phyloP scores from a whole-genome alignment of 192 early-diverging fungal species.

The Chytriomyces sp. region DNA sequence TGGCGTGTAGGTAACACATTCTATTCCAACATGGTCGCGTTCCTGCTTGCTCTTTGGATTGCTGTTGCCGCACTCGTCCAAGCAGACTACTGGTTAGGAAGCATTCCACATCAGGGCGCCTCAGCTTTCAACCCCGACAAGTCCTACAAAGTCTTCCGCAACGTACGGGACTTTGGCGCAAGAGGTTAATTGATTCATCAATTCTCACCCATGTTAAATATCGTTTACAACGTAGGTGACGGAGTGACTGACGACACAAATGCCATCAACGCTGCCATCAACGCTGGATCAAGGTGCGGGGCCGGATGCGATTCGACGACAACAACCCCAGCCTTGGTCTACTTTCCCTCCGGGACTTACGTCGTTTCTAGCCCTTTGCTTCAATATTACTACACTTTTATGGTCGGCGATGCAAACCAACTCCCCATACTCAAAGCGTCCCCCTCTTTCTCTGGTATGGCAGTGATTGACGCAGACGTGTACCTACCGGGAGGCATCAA shows the following conservation, averaged over 20 bases:
- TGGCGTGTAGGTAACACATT: too few relatives aligned
- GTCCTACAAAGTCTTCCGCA: too few relatives aligned
- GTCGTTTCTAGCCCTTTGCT: slow-evolving; percentile 25
- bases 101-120: neutral
- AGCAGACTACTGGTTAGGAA: too few relatives aligned
- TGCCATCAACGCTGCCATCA: slow-evolving; percentile 42
- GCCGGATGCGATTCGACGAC: slow-evolving; percentile 38
- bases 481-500: slow-evolving; percentile 29
- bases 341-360: slow-evolving; percentile 45
- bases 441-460: slow-evolving; percentile 39
- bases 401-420: slow-evolving; percentile 42
- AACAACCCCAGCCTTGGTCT: slow-evolving; percentile 36
- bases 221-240: slow-evolving; percentile 43
- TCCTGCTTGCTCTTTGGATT: too few relatives aligned
- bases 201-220: too few relatives aligned
- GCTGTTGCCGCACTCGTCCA: too few relatives aligned
- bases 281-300: slow-evolving; percentile 35
- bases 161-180: too few relatives aligned
- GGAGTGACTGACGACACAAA: slow-evolving; percentile 44
- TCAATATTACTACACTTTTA: slow-evolving; percentile 42
- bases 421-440: slow-evolving; percentile 39
- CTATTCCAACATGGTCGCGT: too few relatives aligned
- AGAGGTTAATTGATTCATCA: too few relatives aligned
- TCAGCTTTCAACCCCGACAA: neutral
- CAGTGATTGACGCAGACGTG: slow-evolving; percentile 38